Conservation (phyloP, 2,329 filamentous ascomycete genomes). For the Pseudogymnoascus sp. region DNA sequence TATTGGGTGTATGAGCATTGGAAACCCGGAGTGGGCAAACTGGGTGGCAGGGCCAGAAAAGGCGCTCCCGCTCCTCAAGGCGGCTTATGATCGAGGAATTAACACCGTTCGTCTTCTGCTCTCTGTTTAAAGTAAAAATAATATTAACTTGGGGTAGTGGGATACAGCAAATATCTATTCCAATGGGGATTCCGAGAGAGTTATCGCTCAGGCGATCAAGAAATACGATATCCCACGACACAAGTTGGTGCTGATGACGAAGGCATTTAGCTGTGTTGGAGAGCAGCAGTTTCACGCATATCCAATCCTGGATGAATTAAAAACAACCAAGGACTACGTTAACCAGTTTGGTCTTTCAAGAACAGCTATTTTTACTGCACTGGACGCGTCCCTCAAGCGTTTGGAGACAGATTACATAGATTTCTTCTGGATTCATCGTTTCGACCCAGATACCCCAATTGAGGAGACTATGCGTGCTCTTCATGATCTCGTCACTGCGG, state of each 20-base stretch:
- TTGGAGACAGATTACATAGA: conserved; percentile 50
- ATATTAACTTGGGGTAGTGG: conserved; percentile 31
- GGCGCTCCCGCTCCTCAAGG: conserved; percentile 50
- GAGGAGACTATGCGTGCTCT: conserved; percentile 56
- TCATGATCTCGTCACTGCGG: conserved; percentile 49
- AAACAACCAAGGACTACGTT: conserved; percentile 39
- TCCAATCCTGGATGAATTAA: conserved; percentile 24
- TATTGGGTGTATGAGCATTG: conserved; percentile 56
- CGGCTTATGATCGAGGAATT: conserved; percentile 53
- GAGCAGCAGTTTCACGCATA: conserved; percentile 31
- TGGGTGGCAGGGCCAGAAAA: conserved; percentile 53
- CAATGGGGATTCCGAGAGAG: conserved; percentile 44
- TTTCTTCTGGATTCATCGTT: conserved; percentile 51
- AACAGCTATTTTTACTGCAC: conserved; percentile 56
- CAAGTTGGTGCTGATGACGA: conserved; percentile 49
- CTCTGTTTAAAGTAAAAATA: conserved; percentile 33
- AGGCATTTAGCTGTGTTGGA: conserved; percentile 42
- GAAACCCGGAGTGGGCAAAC: conserved; percentile 39
- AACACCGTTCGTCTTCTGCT: conserved; percentile 42
- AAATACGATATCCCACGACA: conserved; percentile 48
- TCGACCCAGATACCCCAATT: conserved; percentile 41
- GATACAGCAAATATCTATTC: conserved; percentile 47
- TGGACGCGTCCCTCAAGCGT: conserved; percentile 48
- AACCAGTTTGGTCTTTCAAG: conserved; percentile 42
- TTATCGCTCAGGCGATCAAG: conserved; percentile 51